A percentile compares a stretch with the other conserved stretches of the same genome.
Conservation (phyloP, 352 stramenopile species). For the Phytophthora ramorum region DNA sequence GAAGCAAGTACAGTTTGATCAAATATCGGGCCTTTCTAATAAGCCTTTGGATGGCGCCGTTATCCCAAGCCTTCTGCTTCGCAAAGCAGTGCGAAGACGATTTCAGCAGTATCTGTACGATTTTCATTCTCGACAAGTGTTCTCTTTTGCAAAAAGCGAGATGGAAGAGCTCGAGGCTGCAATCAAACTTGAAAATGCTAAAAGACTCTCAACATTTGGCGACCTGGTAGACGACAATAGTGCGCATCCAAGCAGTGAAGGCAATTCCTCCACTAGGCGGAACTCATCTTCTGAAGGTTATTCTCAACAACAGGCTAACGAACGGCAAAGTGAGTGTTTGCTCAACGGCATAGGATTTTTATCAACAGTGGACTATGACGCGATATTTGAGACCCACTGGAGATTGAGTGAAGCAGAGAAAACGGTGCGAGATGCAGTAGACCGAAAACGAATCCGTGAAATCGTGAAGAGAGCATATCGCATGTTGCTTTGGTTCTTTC, state of each 20-base stretch:
- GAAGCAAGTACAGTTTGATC: constrained; percentile 16
- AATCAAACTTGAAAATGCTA: background rate
- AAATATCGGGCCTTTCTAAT: constrained; percentile 1
- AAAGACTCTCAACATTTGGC: background rate
- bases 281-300: constrained; percentile 1
- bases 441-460: constrained; percentile 60
- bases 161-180: constrained; percentile 19
- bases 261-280: background rate
- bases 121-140: constrained; percentile 68
- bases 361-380: constrained; percentile 37
- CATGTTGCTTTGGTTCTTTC: constrained; percentile 72
- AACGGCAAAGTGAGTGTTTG: constrained; percentile 35
- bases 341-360: constrained; percentile 41
- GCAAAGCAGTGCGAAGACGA: constrained; percentile 37
- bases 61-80: constrained; percentile 3
- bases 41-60: constrained; percentile 1
- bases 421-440: constrained; percentile 66
- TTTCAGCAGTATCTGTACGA: constrained; percentile 64
- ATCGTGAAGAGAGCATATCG: constrained; percentile 58
- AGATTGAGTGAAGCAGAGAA: constrained; percentile 53
- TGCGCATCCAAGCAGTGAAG: background rate
- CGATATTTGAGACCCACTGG: constrained; percentile 69
- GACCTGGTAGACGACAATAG: background rate
- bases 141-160: constrained; percentile 44
- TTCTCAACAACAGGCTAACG: background rate